Conservation (phyloP, 2,329 filamentous ascomycete species). For the Pseudogymnoascus pannorum region DNA sequence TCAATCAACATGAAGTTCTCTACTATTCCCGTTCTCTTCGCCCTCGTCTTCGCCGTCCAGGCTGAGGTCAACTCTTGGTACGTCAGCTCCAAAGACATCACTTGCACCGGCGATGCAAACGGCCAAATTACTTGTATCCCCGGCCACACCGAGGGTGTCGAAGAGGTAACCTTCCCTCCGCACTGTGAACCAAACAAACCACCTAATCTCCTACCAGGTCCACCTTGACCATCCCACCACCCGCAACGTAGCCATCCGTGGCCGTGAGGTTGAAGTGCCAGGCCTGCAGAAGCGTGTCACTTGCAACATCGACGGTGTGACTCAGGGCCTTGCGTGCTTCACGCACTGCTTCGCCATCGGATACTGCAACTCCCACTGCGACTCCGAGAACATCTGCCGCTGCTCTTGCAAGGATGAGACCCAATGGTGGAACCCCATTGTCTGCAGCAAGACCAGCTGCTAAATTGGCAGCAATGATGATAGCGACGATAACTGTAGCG, state of each 20-base stretch:
- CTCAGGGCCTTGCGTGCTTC: constrained; percentile 11
- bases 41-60: background rate
- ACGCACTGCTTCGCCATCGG: constrained; percentile 12
- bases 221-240: constrained; percentile 6
- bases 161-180: background rate
- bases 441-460: constrained; percentile 14
- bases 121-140: constrained; percentile 11
- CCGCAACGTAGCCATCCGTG: constrained; percentile 8
- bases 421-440: constrained; percentile 12
- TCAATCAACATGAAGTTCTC: background rate
- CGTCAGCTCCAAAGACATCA: constrained; percentile 11
- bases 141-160: constrained; percentile 11
- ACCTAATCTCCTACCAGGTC: background rate
- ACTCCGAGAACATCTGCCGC: constrained; percentile 12
- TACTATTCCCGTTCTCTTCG: background rate
- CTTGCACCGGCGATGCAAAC: constrained; percentile 10
- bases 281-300: constrained; percentile 14
- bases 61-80: constrained; percentile 11
- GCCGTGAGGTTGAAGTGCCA: constrained; percentile 11
- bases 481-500: background rate
- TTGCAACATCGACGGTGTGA: constrained; percentile 13
- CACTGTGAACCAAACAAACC: background rate
- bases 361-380: constrained; percentile 14
- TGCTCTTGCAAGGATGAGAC: constrained; percentile 14
- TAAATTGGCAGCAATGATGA: background rate